Evolutionary conservation across 176 grass and related monocot genomes (phyloP).

Genomic region (Lolium rigidum): DNA sequence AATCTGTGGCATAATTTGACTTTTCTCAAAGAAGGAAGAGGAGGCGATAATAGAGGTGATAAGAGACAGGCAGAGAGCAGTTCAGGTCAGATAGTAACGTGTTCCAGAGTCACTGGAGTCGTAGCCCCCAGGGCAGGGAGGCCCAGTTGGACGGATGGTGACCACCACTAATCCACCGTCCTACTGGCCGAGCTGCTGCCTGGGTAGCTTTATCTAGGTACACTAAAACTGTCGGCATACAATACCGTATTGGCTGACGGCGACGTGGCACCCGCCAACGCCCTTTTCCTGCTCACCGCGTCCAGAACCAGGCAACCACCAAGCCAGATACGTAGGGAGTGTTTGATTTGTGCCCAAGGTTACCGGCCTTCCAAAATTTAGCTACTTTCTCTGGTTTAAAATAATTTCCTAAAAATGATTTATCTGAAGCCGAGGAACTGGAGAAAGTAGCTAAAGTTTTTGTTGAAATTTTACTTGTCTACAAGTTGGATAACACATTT

Average conservation of each 20-base stretch:
- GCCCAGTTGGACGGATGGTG: neutral
- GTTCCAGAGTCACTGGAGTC: neutral
- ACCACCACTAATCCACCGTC: neutral
- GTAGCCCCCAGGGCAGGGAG: neutral
- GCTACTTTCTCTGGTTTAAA: too few species aligned
- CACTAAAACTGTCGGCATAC: neutral
- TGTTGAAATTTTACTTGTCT: too few species aligned
- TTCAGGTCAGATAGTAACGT: neutral
- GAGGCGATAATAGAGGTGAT: neutral
- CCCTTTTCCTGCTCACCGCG: constrained; percentile 6
- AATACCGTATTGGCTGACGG: neutral
- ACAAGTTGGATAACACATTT: too few species aligned
- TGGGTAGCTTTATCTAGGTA: neutral
- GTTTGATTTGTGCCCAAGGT: too few species aligned
- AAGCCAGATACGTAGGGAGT: neutral
- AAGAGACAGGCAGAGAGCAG: neutral
- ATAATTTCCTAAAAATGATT: too few species aligned
- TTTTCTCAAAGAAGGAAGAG: neutral
- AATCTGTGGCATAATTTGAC: neutral
- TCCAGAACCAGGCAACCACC: neutral
- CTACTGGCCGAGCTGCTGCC: neutral
- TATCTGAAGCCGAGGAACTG: too few species aligned
- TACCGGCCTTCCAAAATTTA: too few species aligned
- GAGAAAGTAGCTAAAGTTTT: too few species aligned
- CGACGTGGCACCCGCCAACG: neutral